Percentiles rank a stretch among this genome's conserved stretches.
Evolutionary conservation across 2,329 filamentous ascomycete genomes (phyloP).

Genomic region (Cytospora mali): DNA sequence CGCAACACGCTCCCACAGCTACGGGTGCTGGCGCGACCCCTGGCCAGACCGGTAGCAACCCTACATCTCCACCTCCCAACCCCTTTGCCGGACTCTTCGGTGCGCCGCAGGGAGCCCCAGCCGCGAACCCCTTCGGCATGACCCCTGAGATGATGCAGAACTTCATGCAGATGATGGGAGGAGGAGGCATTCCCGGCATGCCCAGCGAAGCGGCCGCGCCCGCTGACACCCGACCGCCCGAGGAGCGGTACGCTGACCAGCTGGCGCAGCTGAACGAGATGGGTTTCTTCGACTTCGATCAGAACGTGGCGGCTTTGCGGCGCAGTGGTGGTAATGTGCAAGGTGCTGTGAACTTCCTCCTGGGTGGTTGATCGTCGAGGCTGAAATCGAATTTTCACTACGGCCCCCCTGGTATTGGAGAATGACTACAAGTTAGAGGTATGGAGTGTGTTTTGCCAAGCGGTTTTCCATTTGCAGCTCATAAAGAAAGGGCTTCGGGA

Average conservation of each 20-base stretch:
- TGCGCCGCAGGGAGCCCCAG: slow-evolving; percentile 39
- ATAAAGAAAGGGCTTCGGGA: not conserved
- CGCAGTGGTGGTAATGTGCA: slow-evolving; percentile 92
- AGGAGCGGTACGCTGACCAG: slow-evolving; percentile 90
- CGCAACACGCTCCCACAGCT: slow-evolving; percentile 29
- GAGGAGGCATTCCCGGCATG: slow-evolving; percentile 39
- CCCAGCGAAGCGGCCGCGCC: slow-evolving; percentile 53
- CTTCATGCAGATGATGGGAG: slow-evolving; percentile 54
- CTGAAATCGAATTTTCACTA: not conserved
- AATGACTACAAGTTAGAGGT: not conserved
- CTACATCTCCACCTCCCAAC: slow-evolving; percentile 54
- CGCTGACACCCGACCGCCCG: slow-evolving; percentile 82
- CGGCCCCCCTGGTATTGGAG: not conserved
- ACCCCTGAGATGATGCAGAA: slow-evolving; percentile 60
- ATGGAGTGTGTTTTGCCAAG: too few relatives aligned
- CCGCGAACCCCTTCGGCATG: slow-evolving; percentile 47
- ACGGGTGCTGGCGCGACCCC: slow-evolving; percentile 31
- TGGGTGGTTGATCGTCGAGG: slow-evolving; percentile 40
- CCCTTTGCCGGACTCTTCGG: slow-evolving; percentile 70
- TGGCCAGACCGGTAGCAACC: slow-evolving; percentile 33
- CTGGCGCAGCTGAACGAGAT: slow-evolving; percentile 95
- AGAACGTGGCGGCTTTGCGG: slow-evolving; percentile 85
- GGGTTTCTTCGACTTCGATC: slow-evolving; percentile 97
- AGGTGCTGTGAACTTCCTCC: slow-evolving; percentile 79
- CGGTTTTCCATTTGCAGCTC: not conserved